These are phyloP conservation scores for Ophiostoma sp. DNA, from an alignment of 2,329 filamentous ascomycete species.

Conservation along the genomic window DNA sequence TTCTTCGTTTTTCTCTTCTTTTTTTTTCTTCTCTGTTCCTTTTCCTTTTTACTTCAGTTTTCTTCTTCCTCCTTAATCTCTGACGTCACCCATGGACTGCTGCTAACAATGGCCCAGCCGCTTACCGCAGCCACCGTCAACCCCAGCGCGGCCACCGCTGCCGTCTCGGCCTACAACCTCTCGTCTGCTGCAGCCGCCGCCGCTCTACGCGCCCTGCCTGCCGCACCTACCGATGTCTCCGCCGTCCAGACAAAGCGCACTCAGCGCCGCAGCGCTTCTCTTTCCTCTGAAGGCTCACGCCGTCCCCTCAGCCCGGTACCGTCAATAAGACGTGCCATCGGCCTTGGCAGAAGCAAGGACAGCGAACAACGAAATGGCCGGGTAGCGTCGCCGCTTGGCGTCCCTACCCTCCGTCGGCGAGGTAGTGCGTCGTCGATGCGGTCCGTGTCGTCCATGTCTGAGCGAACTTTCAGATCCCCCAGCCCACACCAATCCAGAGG, in stretches of 20 bases:
- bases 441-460: constrained; percentile 79
- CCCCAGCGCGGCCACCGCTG: constrained; percentile 71
- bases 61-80: background rate
- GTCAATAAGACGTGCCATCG: constrained; percentile 21
- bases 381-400: constrained; percentile 20
- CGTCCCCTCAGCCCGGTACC: constrained; percentile 26
- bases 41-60: background rate
- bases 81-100: constrained; percentile 20
- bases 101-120: constrained; percentile 44
- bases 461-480: constrained; percentile 77
- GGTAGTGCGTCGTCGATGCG: constrained; percentile 63
- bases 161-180: constrained; percentile 75
- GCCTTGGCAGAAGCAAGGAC: constrained; percentile 21
- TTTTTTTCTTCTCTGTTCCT: background rate
- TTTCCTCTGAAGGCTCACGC: constrained; percentile 54
- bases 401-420: constrained; percentile 52
- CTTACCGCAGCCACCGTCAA: constrained; percentile 60
- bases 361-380: constrained; percentile 1
- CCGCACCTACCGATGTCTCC: constrained; percentile 71
- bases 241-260: constrained; percentile 86
- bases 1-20: constrained; percentile 1
- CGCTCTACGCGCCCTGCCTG: constrained; percentile 71
- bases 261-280: constrained; percentile 64
- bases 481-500: constrained; percentile 50
- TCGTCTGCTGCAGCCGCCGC: constrained; percentile 83